phyloP scores from a whole-genome alignment of 176 grass and related monocot genomes.

The Elymus sibiricus region DNA sequence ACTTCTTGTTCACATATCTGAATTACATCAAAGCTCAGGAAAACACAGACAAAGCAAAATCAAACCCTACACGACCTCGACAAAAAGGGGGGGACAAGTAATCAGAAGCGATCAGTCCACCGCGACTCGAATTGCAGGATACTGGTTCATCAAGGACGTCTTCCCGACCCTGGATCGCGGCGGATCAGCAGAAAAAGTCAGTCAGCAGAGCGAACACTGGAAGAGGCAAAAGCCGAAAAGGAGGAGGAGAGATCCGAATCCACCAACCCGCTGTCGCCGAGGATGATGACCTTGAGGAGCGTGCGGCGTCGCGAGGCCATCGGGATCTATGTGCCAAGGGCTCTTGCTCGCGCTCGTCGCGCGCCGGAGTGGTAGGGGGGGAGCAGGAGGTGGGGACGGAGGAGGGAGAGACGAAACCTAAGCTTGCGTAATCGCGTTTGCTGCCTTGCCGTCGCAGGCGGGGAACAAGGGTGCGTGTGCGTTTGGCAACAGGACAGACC shows the following conservation, averaged over 20 bases:
- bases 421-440: conserved; percentile 6
- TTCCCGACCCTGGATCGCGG: conserved; percentile 65
- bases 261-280: conserved; percentile 94
- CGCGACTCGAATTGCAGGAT: conserved; percentile 46
- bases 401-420: conserved; percentile 8
- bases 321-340: conserved; percentile 32
- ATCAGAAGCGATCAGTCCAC: neutral
- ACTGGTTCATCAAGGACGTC: conserved; percentile 91
- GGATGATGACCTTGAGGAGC: conserved; percentile 99
- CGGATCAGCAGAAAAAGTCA: neutral
- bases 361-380: neutral
- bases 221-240: conserved; percentile 24
- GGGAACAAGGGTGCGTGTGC: neutral
- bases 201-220: neutral
- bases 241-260: conserved; percentile 44
- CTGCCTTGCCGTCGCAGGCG: conserved; percentile 8
- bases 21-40: conserved; percentile 34
- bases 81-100: neutral
- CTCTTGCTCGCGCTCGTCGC: conserved; percentile 9
- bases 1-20: conserved; percentile 89
- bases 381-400: neutral
- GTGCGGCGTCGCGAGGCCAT: conserved; percentile 84
- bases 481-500: neutral
- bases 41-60: neutral
- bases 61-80: neutral